A percentile compares a stretch with the other conserved stretches of the same genome.
Evolutionary conservation across 129 eudicot genomes (phyloP).

Genomic region (Logfia minima): DNA sequence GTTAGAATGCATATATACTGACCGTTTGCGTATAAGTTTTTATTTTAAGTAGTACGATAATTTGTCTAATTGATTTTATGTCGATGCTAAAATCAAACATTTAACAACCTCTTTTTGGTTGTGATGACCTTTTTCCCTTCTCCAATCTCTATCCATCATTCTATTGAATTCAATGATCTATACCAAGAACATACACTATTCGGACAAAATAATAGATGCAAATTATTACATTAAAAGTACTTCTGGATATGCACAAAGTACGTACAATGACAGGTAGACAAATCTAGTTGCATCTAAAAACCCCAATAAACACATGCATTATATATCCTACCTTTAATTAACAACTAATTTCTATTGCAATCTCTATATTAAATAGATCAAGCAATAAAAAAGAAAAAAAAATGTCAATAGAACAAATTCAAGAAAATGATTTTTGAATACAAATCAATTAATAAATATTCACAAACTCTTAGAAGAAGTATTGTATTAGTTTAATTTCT

Average conservation of each 20-base stretch:
- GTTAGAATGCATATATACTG: too few relatives aligned
- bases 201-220: not conserved
- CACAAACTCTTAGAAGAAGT: not conserved
- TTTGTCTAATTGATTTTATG: too few relatives aligned
- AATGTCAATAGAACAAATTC: not conserved
- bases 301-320: not conserved
- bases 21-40: too few relatives aligned
- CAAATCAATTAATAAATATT: not conserved
- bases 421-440: not conserved
- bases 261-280: conserved; percentile 4
- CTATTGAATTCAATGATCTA: not conserved
- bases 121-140: not conserved
- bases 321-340: not conserved
- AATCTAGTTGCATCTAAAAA: not conserved
- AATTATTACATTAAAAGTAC: conserved; percentile 2
- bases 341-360: not conserved
- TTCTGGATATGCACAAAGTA: not conserved
- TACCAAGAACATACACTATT: not conserved
- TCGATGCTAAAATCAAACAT: not conserved
- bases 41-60: too few relatives aligned
- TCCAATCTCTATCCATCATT: not conserved
- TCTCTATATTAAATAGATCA: not conserved
- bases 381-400: not conserved
- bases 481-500: conserved; percentile 11
- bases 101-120: not conserved